Conservation (phyloP, 148 eudicot species). For the Pharnaceum exiguum region DNA sequence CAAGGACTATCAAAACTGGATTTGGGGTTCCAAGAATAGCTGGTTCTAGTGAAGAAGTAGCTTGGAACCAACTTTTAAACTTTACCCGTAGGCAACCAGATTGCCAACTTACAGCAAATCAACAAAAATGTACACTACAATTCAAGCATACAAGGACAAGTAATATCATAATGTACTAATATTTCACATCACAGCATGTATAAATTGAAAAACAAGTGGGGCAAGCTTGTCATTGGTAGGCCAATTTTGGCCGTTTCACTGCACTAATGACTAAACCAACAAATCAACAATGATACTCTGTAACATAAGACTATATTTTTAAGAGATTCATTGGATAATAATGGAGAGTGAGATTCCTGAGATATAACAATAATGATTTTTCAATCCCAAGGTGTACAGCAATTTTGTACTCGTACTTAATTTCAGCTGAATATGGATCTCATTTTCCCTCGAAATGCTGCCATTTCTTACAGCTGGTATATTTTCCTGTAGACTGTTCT, state of each 20-base stretch:
- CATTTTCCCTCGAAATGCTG: constrained; percentile 4
- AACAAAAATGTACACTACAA: constrained; percentile 11
- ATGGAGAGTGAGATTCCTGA: neutral
- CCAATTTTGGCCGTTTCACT: constrained; percentile 10
- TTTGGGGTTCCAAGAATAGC: constrained; percentile 8
- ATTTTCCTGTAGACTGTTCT: constrained; percentile 16
- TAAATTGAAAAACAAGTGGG: neutral
- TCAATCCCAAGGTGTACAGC: constrained; percentile 25
- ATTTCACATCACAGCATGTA: neutral
- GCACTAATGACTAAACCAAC: no score
- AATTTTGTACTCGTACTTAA: constrained; percentile 22
- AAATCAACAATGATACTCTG: constrained; percentile 14
- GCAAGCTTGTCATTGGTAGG: constrained; percentile 1
- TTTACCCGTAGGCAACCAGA: neutral
- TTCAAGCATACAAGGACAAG: constrained; percentile 12
- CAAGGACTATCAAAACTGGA: constrained; percentile 10
- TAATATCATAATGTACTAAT: neutral
- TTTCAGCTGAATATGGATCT: constrained; percentile 3
- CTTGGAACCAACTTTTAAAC: neutral
- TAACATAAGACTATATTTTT: constrained; percentile 14
- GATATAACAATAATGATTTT: constrained; percentile 7
- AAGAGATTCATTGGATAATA: neutral
- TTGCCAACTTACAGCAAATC: constrained; percentile 12
- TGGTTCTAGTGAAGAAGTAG: neutral
- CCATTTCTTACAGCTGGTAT: constrained; percentile 27